Evolutionary conservation across 2,329 filamentous ascomycete species (phyloP).

Genomic region (Calonectria hawksworthii): DNA sequence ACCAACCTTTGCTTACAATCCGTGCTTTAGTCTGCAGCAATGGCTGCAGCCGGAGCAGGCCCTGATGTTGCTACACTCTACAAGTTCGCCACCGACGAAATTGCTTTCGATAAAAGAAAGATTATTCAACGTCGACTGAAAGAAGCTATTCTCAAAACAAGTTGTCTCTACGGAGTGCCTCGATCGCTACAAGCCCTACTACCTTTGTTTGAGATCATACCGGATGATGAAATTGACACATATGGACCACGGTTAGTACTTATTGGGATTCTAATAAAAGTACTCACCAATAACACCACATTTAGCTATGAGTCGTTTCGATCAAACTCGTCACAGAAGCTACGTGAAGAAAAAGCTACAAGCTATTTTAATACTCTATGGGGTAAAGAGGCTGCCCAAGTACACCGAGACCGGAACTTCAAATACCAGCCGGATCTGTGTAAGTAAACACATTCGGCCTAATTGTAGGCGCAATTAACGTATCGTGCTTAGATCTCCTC

Average conservation of each 20-base stretch:
- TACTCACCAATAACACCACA: not conserved
- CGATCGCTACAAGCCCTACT: not conserved
- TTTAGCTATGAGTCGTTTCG: not conserved
- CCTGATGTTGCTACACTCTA: not conserved
- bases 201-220: not conserved
- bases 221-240: slow-evolving; percentile 1
- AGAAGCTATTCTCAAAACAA: not conserved
- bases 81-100: not conserved
- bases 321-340: not conserved
- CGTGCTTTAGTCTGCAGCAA: not conserved
- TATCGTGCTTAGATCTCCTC: not conserved
- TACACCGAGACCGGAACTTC: not conserved
- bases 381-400: not conserved
- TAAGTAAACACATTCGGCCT: not conserved
- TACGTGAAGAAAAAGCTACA: not conserved
- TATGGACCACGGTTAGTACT: not conserved
- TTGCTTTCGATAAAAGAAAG: not conserved
- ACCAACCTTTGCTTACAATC: not conserved
- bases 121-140: not conserved
- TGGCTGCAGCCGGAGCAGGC: not conserved
- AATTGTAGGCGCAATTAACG: not conserved
- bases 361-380: not conserved
- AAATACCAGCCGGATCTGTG: not conserved
- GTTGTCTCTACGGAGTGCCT: not conserved
- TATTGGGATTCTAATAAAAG: too few species aligned